Base-by-base conservation (phyloP, 306 rosid species). In the Dalbergia cultrata region DNA sequence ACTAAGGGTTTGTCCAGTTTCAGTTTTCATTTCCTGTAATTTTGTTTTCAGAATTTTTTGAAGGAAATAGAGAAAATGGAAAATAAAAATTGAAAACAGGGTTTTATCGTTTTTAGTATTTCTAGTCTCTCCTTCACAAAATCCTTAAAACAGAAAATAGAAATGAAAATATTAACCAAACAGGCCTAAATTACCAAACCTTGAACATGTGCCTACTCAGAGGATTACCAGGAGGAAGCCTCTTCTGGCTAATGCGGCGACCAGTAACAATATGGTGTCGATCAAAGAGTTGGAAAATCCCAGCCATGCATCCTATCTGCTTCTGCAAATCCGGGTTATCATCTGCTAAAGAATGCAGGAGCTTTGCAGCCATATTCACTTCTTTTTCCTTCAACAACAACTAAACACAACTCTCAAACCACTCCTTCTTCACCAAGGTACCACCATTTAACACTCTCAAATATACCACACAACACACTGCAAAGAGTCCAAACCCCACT, bases 281-380 rank as follows among this genome's bases (percentile, higher is more conserved):
- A 85, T 92, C 97, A 65, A 92, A 90, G 70, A 90, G 83, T 63
- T 92, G 93, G 73, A 89, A 84, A 82, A 92, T 86, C 72, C 92
- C 95, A 62, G 89, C 83, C 93, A 92, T 89, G 77, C 95, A 90
- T 76, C 97, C 97, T 35, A 92, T 92, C 80, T 92, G 97, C 89
- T 87, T 89, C 81, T 91, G 92, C 79, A 93, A 84, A 89, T 90
- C 95, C 65, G 88, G 89, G 59, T 87, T 89, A 44, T 93, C 95
- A 81, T 93, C 95, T 68, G 92, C 92, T 83, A 90, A 85, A 69
- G 95, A 93, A 77, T 88, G 96, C 49, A 93, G 81, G 22, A 89
- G 86, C 58, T 90, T 90, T 70, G 96, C 92, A 44, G 97, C 92
- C 97, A 93, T 93, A 72, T 87, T 86, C 69, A 49, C 76, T 70